Percentiles rank a stretch among this genome's conserved stretches.
These are phyloP conservation scores for Neckera pumila DNA, from an alignment of 225 moss, liverwort and hornwort genomes.

Conservation along the genomic window DNA sequence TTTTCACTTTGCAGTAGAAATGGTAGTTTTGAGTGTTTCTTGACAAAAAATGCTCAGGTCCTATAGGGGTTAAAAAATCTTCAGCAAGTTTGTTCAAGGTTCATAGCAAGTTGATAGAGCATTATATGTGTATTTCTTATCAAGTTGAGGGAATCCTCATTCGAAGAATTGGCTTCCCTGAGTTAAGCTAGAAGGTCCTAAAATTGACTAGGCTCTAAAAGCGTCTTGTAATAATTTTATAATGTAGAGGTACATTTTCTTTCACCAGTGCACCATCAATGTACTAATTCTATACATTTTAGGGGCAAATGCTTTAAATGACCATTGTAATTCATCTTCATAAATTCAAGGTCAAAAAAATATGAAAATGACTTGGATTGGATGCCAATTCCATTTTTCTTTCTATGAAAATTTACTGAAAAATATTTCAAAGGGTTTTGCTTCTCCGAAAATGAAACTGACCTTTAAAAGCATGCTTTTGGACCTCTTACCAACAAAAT, in stretches of 20 bases:
- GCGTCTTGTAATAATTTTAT: accelerated
- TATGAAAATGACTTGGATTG: not conserved
- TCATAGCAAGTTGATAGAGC: not conserved
- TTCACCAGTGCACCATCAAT: not conserved
- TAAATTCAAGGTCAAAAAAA: accelerated
- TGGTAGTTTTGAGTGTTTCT: too few relatives aligned
- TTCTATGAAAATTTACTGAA: not conserved
- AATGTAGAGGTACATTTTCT: not conserved
- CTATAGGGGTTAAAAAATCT: not conserved
- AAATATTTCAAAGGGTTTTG: not conserved
- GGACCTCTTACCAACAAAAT: too few relatives aligned
- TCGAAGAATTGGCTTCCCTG: accelerated
- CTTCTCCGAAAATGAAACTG: not conserved
- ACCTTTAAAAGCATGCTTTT: too few relatives aligned
- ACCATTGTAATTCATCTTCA: not conserved
- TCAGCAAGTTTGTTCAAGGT: not conserved
- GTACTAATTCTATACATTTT: accelerated
- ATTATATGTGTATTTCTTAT: not conserved
- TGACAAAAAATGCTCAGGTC: too few relatives aligned
- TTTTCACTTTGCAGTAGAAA: too few relatives aligned
- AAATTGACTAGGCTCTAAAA: not conserved
- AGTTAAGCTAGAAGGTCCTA: not conserved
- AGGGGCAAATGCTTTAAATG: accelerated
- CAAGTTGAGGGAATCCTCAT: accelerated
- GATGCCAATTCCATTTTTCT: not conserved